Percentiles rank a stretch among this genome's conserved stretches.
Conservation (phyloP, 2,329 filamentous ascomycete genomes). For the Microascus cirrosus region DNA sequence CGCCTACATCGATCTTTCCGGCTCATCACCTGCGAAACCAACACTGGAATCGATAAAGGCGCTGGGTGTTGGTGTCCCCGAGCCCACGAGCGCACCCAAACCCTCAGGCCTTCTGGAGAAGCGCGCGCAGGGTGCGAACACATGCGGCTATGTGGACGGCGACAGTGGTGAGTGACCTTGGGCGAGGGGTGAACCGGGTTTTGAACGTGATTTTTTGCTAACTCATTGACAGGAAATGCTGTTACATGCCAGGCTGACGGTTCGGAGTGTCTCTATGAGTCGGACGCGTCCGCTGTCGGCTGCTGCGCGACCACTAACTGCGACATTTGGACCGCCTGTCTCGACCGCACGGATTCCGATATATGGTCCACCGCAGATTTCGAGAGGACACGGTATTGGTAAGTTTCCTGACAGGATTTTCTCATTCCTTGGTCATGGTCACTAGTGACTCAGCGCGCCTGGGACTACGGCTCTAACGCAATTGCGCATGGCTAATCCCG, state of each 20-base stretch:
- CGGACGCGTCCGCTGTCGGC: neutral
- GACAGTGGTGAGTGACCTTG: neutral
- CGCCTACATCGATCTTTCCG: neutral
- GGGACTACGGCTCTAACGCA: neutral
- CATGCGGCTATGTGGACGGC: constrained; percentile 2
- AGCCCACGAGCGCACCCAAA: neutral
- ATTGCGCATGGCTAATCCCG: neutral
- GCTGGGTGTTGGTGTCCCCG: neutral
- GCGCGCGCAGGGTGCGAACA: neutral
- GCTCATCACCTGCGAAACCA: neutral
- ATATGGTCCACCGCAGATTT: neutral
- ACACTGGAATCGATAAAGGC: neutral
- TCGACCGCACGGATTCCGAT: neutral
- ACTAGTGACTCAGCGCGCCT: neutral
- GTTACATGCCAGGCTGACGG: constrained; percentile 1
- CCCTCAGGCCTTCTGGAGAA: neutral
- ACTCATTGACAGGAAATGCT: neutral
- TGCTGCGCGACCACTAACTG: constrained; percentile 4
- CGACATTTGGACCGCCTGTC: constrained; percentile 4
- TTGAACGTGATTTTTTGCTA: neutral
- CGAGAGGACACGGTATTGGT: constrained; percentile 4
- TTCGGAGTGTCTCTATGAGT: constrained; percentile 2
- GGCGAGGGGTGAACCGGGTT: neutral
- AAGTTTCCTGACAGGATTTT: neutral
- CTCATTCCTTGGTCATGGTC: too few species aligned